Evolutionary conservation across 305 asterid genomes (phyloP).

Genomic region (Lippia alba): DNA sequence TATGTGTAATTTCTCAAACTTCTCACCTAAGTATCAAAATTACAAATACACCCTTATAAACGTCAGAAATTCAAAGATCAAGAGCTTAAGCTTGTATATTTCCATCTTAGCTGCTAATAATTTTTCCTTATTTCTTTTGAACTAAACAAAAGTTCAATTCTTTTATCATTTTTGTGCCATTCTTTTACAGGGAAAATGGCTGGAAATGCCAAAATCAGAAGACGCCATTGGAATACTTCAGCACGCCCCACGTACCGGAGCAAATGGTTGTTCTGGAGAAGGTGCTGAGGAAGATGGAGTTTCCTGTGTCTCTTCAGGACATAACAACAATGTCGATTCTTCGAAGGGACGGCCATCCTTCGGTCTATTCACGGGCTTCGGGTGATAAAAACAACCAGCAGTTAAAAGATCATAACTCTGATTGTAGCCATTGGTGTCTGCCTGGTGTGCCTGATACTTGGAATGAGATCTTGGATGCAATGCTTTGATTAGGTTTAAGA

Average conservation of each 20-base stretch:
- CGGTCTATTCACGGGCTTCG: constrained; percentile 53
- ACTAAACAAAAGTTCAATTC: neutral
- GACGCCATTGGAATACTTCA: constrained; percentile 57
- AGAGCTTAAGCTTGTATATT: no score
- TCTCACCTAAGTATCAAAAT: no score
- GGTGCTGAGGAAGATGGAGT: constrained; percentile 60
- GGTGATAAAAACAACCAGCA: constrained; percentile 59
- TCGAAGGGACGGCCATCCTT: constrained; percentile 84
- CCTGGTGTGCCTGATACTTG: constrained; percentile 93
- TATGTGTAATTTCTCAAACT: no score
- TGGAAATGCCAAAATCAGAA: constrained; percentile 71
- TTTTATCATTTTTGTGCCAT: neutral
- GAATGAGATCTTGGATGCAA: constrained; percentile 72
- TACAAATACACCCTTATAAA: neutral
- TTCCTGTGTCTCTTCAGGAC: constrained; percentile 71
- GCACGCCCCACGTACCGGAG: constrained; percentile 54
- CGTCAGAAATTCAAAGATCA: neutral
- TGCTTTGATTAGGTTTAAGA: constrained; percentile 44
- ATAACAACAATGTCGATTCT: constrained; percentile 67
- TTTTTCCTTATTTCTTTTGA: neutral
- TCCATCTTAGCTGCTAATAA: neutral
- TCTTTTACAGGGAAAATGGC: constrained; percentile 59
- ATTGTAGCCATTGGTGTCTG: constrained; percentile 92
- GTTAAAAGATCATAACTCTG: constrained; percentile 49
- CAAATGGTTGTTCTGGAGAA: constrained; percentile 54